Evolutionary conservation across 306 rosid genomes (phyloP).

Genomic region (Prinsepia uniflora): DNA sequence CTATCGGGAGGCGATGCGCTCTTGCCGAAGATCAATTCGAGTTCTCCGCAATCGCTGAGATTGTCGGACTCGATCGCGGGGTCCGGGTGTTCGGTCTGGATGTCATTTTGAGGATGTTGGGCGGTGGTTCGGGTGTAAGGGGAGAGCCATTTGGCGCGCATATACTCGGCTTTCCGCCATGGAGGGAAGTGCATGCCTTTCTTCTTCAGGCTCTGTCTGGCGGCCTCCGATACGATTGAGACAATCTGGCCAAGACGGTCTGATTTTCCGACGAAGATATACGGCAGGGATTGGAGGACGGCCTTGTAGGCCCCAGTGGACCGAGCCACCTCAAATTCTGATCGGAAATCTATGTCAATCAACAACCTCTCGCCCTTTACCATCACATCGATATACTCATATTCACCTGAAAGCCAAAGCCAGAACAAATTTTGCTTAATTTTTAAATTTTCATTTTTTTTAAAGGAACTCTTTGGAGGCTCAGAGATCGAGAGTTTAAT

Average conservation of each 20-base stretch:
- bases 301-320: constrained; percentile 77
- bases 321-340: constrained; percentile 95
- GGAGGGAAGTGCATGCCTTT: constrained; percentile 98
- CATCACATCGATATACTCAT: constrained; percentile 80
- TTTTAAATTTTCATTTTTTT: constrained; percentile 4
- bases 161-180: constrained; percentile 91
- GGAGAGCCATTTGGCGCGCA: constrained; percentile 91
- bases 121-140: constrained; percentile 38
- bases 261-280: constrained; percentile 74
- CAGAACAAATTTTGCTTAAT: not conserved
- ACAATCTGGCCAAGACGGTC: constrained; percentile 80
- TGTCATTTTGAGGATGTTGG: constrained; percentile 15
- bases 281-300: constrained; percentile 77
- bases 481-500: not conserved
- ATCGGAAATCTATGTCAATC: constrained; percentile 81
- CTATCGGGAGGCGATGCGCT: constrained; percentile 18
- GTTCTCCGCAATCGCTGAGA: constrained; percentile 54
- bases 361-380: constrained; percentile 74
- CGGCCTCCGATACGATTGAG: constrained; percentile 72
- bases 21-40: constrained; percentile 73
- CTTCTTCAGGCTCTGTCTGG: constrained; percentile 84
- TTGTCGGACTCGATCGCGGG: constrained; percentile 13
- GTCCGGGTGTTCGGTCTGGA: not conserved
- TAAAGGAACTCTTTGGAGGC: not conserved
- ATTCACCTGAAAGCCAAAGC: constrained; percentile 59